These are phyloP conservation scores for Xylaria sp. DNA, from an alignment of 2,329 filamentous ascomycete species.

Conservation along the genomic window DNA sequence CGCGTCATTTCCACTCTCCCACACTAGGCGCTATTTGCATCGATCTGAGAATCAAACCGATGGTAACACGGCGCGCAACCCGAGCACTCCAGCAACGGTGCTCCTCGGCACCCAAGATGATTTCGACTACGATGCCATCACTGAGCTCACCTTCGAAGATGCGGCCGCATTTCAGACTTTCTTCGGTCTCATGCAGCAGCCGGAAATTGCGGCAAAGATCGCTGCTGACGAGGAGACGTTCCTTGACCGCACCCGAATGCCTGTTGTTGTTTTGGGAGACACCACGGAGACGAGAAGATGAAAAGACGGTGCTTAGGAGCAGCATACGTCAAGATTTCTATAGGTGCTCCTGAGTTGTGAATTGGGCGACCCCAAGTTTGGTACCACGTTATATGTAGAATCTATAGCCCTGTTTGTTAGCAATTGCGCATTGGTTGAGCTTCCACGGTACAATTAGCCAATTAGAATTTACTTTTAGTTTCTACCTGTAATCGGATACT, in stretches of 20 bases:
- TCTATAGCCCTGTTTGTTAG: no score
- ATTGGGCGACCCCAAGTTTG: no score
- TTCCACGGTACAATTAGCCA: no score
- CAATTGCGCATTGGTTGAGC: no score
- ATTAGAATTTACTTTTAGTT: no score
- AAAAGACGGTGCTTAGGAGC: no score
- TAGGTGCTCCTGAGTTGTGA: no score
- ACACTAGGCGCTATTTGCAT: conserved; percentile 42
- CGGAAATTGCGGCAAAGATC: conserved; percentile 41
- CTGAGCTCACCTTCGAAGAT: conserved; percentile 40
- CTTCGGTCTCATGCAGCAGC: conserved; percentile 34
- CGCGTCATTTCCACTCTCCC: conserved; percentile 38
- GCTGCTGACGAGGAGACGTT: conserved; percentile 41
- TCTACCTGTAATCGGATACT: no score
- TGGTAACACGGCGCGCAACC: conserved; percentile 33
- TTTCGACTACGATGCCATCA: conserved; percentile 42
- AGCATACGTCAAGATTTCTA: no score
- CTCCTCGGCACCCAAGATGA: conserved; percentile 40
- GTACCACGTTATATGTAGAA: no score
- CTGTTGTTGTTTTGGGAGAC: conserved; percentile 35
- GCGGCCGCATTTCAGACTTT: conserved; percentile 42
- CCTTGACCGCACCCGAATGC: conserved; percentile 39
- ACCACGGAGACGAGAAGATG: conserved; percentile 33
- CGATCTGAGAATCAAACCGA: conserved; percentile 31
- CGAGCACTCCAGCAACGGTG: conserved; percentile 37